Evolutionary conservation across 2,329 filamentous ascomycete species (phyloP), one percentile per base, ranked within the genome.

Genomic region (Aspergillus pseudoglaucus): DNA sequence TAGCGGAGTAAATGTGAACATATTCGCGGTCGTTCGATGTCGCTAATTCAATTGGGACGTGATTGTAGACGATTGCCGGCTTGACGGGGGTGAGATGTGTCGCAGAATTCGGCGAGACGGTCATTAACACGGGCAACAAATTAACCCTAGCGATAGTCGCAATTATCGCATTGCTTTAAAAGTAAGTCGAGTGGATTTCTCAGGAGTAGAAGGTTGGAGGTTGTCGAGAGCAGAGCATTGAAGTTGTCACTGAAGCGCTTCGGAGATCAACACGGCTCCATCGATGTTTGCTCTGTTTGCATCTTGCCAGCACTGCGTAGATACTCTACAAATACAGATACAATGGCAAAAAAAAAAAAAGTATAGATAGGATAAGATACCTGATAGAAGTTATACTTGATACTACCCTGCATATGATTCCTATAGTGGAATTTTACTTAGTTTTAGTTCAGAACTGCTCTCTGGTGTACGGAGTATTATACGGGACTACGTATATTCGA

Each of bases 1-100:
- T 49, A 98, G 77, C 42, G 93, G 84, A 62, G 87, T 94, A 72
- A 97, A 96, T 56, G 87, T 95, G 76, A 98, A 97, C 93, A 98
- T 98, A 22, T 51, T 61, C 45, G 50, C 56, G 47, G 22, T 25
- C 18, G 7, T 42, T 27, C 23, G 40, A 25, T 9, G 23, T 39
- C 40, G 23, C 22, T 14, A 42, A 17, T 15, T 42, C 40, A 39
- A 39, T 45, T 53, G 42, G 52, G 52, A 38, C 25, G 25, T 30
- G 25, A 30, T 30, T 30, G 25, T 12, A 30, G 25, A 4, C 12
- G 25, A 30, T 12, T 46, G 50, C 20, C 40, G 41, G 35, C 41
- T 38, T 42, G 37, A 42, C 49, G 39, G 48, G 18, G 9, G 27
- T 6, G 15, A 37, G 10, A 25, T 49, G 10, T 42, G 44, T 44